Base-by-base conservation (phyloP, 257 asterid species). In the Jaltomata sinuosa region DNA sequence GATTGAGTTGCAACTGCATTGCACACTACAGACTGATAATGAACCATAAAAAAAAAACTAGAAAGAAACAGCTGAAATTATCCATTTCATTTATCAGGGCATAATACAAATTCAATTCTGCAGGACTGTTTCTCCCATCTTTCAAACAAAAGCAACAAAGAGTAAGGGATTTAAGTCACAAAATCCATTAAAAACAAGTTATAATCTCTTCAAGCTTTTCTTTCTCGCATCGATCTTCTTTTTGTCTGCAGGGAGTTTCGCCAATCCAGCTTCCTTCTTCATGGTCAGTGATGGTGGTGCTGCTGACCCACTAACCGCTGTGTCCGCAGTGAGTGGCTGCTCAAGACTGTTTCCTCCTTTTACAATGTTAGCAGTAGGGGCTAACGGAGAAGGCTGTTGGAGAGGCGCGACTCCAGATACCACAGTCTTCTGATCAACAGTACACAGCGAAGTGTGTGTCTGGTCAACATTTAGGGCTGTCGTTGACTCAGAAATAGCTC, bases 221-320 rank as follows among this genome's bases (percentile, higher is more conserved):
- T 96, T 96, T 84, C 98, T 91, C 3, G 98, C 98, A 87, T 96
- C 99, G 31, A 94, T 89, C 94, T 93, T 96, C 94, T 91, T 96
- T 80, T 93, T 94, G 89, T 93, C 99, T 2, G 90, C 89, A 0
- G 93, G 92, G 84, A 85, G 92, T 89, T 92, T 96, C 3, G 87
- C 83, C 87, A 88, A 47, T 47, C 90, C 92, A 3, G 80, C 90
- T 68, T 93, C 98, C 92, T 92, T 93, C 95, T 93, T 95, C n/a
- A 83, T 38, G 34, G 93, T 81, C 55, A 89, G 90, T 0, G 91
- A 87, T 25, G 83, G 67, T 52, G 93, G 84, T 68, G 89, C 86
- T 2, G 83, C 88, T 3, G 93, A 91, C 19, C 93, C 96, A 65
- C 94, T 84, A 54, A 87, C 94, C 64, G 90, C 95, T 1, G 87